Evolutionary conservation across 2,329 filamentous ascomycete genomes (phyloP).

Genomic region (Trichocomaceae sp.): DNA sequence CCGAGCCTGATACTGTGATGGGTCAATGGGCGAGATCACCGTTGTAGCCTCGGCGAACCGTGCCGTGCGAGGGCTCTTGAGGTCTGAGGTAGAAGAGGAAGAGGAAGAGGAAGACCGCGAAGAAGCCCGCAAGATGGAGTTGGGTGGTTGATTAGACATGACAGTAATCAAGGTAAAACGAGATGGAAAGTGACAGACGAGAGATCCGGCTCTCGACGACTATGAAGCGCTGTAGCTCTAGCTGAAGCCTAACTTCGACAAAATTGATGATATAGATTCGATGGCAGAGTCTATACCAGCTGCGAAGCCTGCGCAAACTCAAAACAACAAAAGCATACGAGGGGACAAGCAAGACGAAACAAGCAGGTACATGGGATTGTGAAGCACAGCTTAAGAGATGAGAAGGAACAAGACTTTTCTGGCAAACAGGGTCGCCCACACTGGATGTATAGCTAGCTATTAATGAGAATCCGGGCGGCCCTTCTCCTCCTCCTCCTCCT

Average conservation of each 20-base stretch:
- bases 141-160: constrained; percentile 19
- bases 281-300: constrained; percentile 11
- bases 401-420: constrained; percentile 17
- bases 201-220: constrained; percentile 32
- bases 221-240: background rate
- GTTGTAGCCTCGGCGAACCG: constrained; percentile 61
- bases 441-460: constrained; percentile 15
- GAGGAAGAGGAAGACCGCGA: constrained; percentile 25
- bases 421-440: constrained; percentile 13
- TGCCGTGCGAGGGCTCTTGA: constrained; percentile 51
- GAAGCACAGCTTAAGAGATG: constrained; percentile 19
- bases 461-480: constrained; percentile 14
- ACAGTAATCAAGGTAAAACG: constrained; percentile 1
- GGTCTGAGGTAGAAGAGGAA: constrained; percentile 24
- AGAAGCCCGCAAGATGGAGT: constrained; percentile 18
- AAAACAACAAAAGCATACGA: background rate
- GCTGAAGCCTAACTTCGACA: background rate
- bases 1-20: constrained; percentile 30
- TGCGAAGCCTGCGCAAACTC: constrained; percentile 26
- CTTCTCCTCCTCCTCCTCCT: background rate
- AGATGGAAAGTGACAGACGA: constrained; percentile 16
- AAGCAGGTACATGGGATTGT: constrained; percentile 20
- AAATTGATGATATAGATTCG: background rate
- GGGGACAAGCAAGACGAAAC: background rate
- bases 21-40: constrained; percentile 55